Base-by-base conservation (phyloP, 2,329 filamentous ascomycete species). In the Arthrinium phaeospermum region DNA sequence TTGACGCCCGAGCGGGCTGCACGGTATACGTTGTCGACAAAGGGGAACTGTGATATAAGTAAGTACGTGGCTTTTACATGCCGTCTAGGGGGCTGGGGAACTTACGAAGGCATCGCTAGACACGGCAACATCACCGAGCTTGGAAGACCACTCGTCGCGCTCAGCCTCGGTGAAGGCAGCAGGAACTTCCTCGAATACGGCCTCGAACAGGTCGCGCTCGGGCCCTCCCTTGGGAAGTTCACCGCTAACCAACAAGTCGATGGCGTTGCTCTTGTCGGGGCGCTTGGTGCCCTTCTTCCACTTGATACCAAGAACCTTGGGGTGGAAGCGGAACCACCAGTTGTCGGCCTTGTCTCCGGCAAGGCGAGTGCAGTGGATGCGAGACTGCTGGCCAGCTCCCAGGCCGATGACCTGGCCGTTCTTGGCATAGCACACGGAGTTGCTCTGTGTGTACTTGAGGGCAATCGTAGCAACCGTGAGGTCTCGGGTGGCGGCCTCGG, bases 311-410 rank as follows among this genome's bases (percentile, higher is more conserved):
- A 98, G 89, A 16, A 96, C 94, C 70, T 94, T 92, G 77, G 94
- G 92, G 87, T 98, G 94, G 91, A 98, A 98, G 79, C 96, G 93
- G 88, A 99, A 93, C 96, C 96, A 99, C 96, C 96, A 98, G 88
- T 97, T 98, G 85, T 99, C 96, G 68, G 95, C 94, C 89, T 99
- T 99, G 87, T 98, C 96, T 73, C 96, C 96, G 14, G 96, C 96
- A 70, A 99, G 91, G 76, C 96, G 93, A 57, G 96, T 99, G 90
- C 96, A 99, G 89, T 99, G 96, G 78, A 99, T 99, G 77, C 96
- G 93, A 74, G 94, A 97, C 86, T 99, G 96, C 85, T 99, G 96
- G 73, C 96, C 96, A 71, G 96, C 96, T 76, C 96, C 96, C 71
- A 99, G 91, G 76, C 96, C 96, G 78, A 99, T 89, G 78, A 98